phyloP scores from a whole-genome alignment of 306 rosid genomes.

The Leucaena leucocephala region DNA sequence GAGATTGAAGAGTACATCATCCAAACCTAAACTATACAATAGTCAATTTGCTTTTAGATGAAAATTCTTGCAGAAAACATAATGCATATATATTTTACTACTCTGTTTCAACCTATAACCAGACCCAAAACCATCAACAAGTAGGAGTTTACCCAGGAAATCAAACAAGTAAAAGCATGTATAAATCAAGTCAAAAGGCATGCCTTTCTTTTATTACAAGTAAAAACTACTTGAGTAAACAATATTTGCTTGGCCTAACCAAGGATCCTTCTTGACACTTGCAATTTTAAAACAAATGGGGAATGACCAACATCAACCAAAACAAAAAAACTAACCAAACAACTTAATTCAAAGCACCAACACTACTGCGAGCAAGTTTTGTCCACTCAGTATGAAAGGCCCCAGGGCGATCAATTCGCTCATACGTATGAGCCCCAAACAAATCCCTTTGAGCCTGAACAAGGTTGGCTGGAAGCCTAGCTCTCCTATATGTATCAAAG shows the following conservation, averaged over 20 bases:
- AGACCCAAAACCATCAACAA: background rate
- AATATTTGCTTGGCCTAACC: slow-evolving; percentile 45
- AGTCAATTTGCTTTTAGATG: no score
- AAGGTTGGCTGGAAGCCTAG: slow-evolving; percentile 89
- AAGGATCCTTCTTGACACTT: slow-evolving; percentile 48
- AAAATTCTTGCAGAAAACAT: no score
- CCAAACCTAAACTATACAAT: no score
- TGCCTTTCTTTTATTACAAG: slow-evolving; percentile 55
- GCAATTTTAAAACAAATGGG: slow-evolving; percentile 39
- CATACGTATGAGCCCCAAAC: slow-evolving; percentile 94
- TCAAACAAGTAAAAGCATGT: slow-evolving; percentile 22
- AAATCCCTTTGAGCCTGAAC: slow-evolving; percentile 98
- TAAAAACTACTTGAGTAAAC: slow-evolving; percentile 39
- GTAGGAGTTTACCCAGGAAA: slow-evolving; percentile 14
- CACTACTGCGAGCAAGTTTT: slow-evolving; percentile 69
- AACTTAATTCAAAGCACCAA: slow-evolving; percentile 59
- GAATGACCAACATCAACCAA: slow-evolving; percentile 29
- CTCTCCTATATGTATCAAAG: slow-evolving; percentile 81
- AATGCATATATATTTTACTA: no score
- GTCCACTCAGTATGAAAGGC: slow-evolving; percentile 89
- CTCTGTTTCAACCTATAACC: no score
- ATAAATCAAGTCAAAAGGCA: slow-evolving; percentile 42
- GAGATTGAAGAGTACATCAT: no score
- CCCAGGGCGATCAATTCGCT: slow-evolving; percentile 79
- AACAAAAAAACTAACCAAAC: slow-evolving; percentile 35